Percentiles rank a stretch among this genome's conserved stretches.
Conservation (phyloP, 2,329 filamentous ascomycete genomes). For the Phaeoacremonium minimum region DNA sequence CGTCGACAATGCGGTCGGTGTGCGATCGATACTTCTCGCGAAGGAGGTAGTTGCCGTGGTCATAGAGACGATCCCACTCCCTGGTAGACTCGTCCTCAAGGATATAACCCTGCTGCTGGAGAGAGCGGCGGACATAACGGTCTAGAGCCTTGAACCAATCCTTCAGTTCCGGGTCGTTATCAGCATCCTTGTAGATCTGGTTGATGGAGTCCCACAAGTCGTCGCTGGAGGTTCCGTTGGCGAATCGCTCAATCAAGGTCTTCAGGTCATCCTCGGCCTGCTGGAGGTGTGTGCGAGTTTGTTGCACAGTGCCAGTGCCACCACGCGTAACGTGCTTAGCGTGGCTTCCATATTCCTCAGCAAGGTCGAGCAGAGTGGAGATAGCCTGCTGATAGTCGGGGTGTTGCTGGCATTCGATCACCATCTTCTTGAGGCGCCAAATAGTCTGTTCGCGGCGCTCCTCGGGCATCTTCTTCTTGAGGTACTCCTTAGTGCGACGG, state of each 20-base stretch:
- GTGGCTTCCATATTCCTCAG: conserved; percentile 80
- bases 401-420: conserved; percentile 94
- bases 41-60: conserved; percentile 80
- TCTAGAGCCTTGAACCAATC: conserved; percentile 83
- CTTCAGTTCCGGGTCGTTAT: conserved; percentile 80
- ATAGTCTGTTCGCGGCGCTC: conserved; percentile 91
- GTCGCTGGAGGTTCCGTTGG: conserved; percentile 86
- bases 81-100: conserved; percentile 74
- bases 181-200: conserved; percentile 80
- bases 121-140: conserved; percentile 72
- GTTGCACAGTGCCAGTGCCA: conserved; percentile 65
- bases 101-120: conserved; percentile 88
- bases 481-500: conserved; percentile 60
- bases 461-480: conserved; percentile 81
- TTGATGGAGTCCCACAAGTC: conserved; percentile 83
- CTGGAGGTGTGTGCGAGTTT: conserved; percentile 63
- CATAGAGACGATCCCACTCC: conserved; percentile 82
- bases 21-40: conserved; percentile 84
- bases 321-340: conserved; percentile 61
- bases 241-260: conserved; percentile 89
- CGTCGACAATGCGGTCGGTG: conserved; percentile 81
- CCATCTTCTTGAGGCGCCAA: conserved; percentile 93
- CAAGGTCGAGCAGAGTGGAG: conserved; percentile 76
- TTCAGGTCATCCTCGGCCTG: conserved; percentile 76
- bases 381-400: conserved; percentile 92